Evolutionary conservation across 1,284 basidiomycete genomes (phyloP).

Genomic region (Leccinum pachyderme): DNA sequence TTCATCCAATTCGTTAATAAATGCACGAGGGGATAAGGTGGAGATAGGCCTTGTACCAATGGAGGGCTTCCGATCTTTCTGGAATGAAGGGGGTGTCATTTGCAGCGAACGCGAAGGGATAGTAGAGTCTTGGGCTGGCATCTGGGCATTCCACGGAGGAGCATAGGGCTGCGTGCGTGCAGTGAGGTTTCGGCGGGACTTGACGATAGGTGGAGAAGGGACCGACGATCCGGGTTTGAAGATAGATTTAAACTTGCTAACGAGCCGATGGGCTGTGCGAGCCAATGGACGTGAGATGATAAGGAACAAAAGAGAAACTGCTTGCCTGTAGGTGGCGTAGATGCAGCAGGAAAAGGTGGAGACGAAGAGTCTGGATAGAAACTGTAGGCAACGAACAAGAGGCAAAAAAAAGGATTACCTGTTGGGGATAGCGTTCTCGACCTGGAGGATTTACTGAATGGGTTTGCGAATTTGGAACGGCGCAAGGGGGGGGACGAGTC

Average conservation of each 20-base stretch:
- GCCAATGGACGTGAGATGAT: neutral
- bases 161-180: constrained; percentile 44
- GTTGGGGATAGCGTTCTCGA: constrained; percentile 17
- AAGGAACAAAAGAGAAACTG: neutral
- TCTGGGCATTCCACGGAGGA: constrained; percentile 39
- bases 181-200: constrained; percentile 16
- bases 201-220: constrained; percentile 9
- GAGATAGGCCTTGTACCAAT: neutral
- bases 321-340: neutral
- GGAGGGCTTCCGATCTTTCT: constrained; percentile 1
- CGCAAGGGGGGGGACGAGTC: constrained; percentile 2
- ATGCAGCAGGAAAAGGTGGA: neutral
- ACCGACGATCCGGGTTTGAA: constrained; percentile 20
- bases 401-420: constrained; percentile 8
- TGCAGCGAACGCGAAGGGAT: constrained; percentile 9
- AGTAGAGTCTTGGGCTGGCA: constrained; percentile 26
- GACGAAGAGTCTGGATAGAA: neutral
- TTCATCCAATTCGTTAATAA: constrained; percentile 22
- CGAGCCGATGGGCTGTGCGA: constrained; percentile 12
- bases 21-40: constrained; percentile 16
- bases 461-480: constrained; percentile 20
- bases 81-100: neutral
- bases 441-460: constrained; percentile 17
- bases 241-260: constrained; percentile 23
- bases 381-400: constrained; percentile 5